Percentiles rank a stretch among this genome's conserved stretches.
Evolutionary conservation across 495 filamentous ascomycete species (phyloP).

Genomic region (Aspergillus heteromorphus): DNA sequence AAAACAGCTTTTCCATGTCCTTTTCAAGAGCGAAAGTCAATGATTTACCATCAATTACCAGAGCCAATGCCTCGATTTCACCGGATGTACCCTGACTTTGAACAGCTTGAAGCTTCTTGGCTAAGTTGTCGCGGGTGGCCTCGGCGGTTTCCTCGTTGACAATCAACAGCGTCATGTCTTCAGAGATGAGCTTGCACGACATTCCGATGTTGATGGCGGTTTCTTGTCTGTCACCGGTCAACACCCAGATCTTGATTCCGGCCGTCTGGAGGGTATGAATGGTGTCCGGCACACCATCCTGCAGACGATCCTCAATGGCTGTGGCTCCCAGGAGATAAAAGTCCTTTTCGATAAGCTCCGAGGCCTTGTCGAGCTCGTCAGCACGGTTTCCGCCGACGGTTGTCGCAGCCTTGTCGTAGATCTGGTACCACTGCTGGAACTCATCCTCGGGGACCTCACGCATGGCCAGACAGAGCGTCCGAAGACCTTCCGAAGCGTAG

Average conservation of each 20-base stretch:
- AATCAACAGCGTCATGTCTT: conserved; percentile 97
- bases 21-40: conserved; percentile 91
- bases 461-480: conserved; percentile 93
- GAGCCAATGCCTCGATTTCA: conserved; percentile 81
- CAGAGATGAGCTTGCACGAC: conserved; percentile 97
- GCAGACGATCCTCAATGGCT: conserved; percentile 93
- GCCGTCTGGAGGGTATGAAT: conserved; percentile 96
- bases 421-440: conserved; percentile 78
- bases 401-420: conserved; percentile 85
- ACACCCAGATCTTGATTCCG: conserved; percentile 97
- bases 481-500: conserved; percentile 92
- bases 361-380: conserved; percentile 95
- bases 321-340: conserved; percentile 90
- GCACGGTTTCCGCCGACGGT: conserved; percentile 89
- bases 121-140: conserved; percentile 76
- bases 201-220: conserved; percentile 99
- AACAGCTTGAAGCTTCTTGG: conserved; percentile 90
- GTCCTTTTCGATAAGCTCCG: conserved; percentile 90
- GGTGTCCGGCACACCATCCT: conserved; percentile 97
- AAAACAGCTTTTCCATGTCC: conserved; percentile 87
- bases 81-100: conserved; percentile 65
- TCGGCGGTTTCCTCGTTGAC: conserved; percentile 80
- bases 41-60: conserved; percentile 96
- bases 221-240: conserved; percentile 97
- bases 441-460: conserved; percentile 89